Evolutionary conservation across 257 asterid species (phyloP).

Genomic region (Solanum sejunctum): DNA sequence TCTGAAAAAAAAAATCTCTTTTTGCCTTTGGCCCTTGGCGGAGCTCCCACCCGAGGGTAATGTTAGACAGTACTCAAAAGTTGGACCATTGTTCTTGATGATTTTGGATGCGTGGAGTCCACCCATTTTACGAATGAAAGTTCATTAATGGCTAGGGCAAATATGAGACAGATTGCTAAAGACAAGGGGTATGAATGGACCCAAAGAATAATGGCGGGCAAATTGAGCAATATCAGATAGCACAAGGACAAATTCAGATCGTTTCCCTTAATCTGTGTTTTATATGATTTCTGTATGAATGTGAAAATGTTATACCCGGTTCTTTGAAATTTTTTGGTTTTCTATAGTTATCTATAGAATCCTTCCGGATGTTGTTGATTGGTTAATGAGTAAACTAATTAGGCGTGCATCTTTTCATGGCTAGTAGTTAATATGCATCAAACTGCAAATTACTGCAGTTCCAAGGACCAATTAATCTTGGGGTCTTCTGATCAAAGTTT

Average conservation of each 20-base stretch:
- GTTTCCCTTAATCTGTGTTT: neutral
- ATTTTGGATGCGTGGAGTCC: neutral
- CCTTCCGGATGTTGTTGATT: neutral
- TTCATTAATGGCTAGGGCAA: neutral
- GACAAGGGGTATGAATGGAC: neutral
- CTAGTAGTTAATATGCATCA: neutral
- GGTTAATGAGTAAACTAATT: neutral
- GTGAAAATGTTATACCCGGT: neutral
- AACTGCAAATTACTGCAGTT: constrained; percentile 15
- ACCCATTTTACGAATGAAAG: neutral
- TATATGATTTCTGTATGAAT: neutral
- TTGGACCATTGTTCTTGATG: neutral
- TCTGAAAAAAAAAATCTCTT: neutral
- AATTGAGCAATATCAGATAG: neutral
- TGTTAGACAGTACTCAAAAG: neutral
- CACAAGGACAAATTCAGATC: neutral
- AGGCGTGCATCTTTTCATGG: neutral
- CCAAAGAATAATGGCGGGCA: neutral
- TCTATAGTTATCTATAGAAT: neutral
- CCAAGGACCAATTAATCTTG: constrained; percentile 3
- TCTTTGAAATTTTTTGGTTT: neutral
- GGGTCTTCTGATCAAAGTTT: constrained; percentile 10
- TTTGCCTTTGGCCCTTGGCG: neutral
- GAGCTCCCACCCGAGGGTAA: neutral
- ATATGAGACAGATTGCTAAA: neutral